Conservation (phyloP, 495 filamentous ascomycete species). For the Trichoderma asperelloides region DNA sequence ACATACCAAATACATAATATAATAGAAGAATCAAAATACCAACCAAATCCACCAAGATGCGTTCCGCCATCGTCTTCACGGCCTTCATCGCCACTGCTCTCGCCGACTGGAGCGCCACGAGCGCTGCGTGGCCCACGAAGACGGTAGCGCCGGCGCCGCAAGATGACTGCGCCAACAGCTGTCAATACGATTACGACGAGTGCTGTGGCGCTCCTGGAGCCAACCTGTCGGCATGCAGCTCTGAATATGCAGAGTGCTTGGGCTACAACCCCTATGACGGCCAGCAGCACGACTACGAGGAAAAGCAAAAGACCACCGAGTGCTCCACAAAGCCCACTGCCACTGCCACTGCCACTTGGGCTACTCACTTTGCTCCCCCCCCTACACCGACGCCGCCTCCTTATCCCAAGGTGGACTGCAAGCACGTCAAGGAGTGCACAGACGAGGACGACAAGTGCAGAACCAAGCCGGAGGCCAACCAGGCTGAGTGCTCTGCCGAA, state of each 20-base stretch:
- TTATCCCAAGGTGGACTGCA: background rate
- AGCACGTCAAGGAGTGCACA: background rate
- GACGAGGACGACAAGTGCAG: background rate
- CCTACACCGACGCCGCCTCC: too few relatives aligned
- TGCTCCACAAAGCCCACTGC: slow-evolving; percentile 7
- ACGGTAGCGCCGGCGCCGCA: background rate
- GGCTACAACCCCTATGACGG: slow-evolving; percentile 5
- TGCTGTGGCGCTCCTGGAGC: background rate
- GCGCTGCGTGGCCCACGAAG: too few relatives aligned
- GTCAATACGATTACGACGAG: background rate
- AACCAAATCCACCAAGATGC: background rate
- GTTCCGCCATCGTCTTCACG: background rate
- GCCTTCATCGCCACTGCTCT: background rate
- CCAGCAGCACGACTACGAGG: background rate
- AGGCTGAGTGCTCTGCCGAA: background rate
- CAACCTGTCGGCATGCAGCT: background rate
- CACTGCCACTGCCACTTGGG: slow-evolving; percentile 3
- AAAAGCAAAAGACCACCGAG: background rate
- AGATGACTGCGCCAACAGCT: background rate
- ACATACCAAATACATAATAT: too few relatives aligned
- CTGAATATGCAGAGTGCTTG: slow-evolving; percentile 1
- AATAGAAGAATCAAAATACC: too few relatives aligned
- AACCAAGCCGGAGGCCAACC: background rate
- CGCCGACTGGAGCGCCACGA: background rate
- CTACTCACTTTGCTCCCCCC: background rate